phyloP scores from a whole-genome alignment of 495 filamentous ascomycete genomes.

The Mycothermus thermophilus region DNA sequence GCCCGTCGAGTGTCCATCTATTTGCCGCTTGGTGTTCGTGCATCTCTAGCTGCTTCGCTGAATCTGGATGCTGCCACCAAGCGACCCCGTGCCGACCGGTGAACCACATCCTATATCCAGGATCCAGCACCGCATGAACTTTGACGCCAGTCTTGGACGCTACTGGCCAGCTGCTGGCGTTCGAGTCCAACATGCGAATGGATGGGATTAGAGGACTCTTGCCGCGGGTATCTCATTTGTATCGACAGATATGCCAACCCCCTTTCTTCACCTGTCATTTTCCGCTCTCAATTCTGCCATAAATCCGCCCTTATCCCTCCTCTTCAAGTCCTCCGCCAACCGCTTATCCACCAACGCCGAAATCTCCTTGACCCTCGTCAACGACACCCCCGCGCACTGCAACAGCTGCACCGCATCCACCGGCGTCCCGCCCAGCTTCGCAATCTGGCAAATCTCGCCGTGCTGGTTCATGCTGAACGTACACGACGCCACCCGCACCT shows the following conservation, averaged over 20 bases:
- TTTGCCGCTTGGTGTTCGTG: no score
- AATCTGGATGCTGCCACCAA: no score
- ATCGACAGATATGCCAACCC: conserved; percentile 2
- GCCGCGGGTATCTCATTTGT: conserved; percentile 18
- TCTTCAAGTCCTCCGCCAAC: conserved; percentile 61
- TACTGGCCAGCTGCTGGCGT: no score
- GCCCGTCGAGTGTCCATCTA: no score
- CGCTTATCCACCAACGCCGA: conserved; percentile 53
- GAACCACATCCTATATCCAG: no score
- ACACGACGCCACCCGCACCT: conserved; percentile 67
- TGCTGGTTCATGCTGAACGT: conserved; percentile 77
- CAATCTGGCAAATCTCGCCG: conserved; percentile 83
- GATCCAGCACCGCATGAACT: no score
- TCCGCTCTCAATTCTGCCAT: conserved; percentile 70
- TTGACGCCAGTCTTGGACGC: no score
- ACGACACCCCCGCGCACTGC: conserved; percentile 50
- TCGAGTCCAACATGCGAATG: no score
- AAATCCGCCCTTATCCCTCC: conserved; percentile 60
- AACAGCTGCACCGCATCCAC: conserved; percentile 66
- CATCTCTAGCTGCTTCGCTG: no score
- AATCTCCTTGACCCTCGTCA: conserved; percentile 67
- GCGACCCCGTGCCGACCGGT: no score
- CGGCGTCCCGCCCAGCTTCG: conserved; percentile 71
- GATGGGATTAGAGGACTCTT: no score
- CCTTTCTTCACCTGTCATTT: conserved; percentile 60